A percentile compares a stretch with the other conserved stretches of the same genome.
Conservation (phyloP, 192 early-diverging fungal genomes). For the Glomus cerebriforme region DNA sequence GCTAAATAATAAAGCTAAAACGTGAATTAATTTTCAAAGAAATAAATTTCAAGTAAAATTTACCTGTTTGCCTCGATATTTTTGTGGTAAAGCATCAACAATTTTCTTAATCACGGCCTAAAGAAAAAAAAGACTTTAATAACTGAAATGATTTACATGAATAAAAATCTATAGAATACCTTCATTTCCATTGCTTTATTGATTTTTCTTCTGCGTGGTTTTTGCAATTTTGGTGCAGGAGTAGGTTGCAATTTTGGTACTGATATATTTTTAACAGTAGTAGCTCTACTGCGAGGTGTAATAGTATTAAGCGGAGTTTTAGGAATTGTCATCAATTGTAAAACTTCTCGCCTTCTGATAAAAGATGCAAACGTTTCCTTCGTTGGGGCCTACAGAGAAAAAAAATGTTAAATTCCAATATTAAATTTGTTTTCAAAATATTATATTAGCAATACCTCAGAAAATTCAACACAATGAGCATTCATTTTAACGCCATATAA, state of each 20-base stretch:
- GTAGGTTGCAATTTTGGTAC: not conserved
- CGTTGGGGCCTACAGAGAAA: conserved; percentile 9
- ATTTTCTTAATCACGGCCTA: conserved; percentile 14
- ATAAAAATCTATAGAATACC: not conserved
- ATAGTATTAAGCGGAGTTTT: not conserved
- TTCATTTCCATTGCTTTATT: not conserved
- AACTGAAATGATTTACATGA: not conserved
- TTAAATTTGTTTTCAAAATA: not conserved
- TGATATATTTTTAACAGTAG: too few relatives aligned
- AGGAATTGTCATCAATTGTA: not conserved
- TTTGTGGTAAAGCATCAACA: not conserved
- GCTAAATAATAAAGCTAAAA: not conserved
- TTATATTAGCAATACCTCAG: not conserved
- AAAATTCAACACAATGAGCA: conserved; percentile 29
- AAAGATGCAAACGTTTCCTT: conserved; percentile 14
- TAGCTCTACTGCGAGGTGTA: not conserved
- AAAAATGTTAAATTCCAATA: not conserved
- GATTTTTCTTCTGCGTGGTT: not conserved
- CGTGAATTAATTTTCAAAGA: not conserved
- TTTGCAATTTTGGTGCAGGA: not conserved
- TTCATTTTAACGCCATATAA: conserved; percentile 33
- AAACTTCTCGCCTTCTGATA: not conserved
- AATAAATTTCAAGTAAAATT: not conserved
- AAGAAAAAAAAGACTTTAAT: not conserved
- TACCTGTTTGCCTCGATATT: conserved; percentile 27